phyloP scores from a whole-genome alignment of 805 yeast genomes.

The Wickerhamomyces ciferrii region DNA sequence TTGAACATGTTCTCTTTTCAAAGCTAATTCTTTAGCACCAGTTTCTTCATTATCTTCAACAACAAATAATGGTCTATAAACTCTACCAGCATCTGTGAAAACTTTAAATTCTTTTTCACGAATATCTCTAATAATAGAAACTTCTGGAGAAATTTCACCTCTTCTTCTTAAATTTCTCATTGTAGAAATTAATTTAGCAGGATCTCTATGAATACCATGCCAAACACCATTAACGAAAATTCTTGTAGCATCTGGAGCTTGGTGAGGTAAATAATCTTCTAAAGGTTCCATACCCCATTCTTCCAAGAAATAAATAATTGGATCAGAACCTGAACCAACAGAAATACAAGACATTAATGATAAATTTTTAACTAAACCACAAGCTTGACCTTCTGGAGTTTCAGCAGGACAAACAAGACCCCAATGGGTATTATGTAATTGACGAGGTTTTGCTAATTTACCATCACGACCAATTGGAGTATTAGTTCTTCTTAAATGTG shows the following conservation, averaged over 20 bases:
- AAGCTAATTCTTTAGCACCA: conserved; percentile 61
- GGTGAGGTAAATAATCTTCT: conserved; percentile 92
- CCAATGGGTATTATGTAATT: conserved; percentile 99
- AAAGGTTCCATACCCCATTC: conserved; percentile 99
- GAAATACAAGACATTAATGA: conserved; percentile 97
- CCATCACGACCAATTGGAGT: conserved; percentile 99
- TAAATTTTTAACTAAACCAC: conserved; percentile 96
- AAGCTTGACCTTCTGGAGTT: conserved; percentile 99
- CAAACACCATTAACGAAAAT: conserved; percentile 98
- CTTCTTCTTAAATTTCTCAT: conserved; percentile 88
- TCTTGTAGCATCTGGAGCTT: conserved; percentile 85
- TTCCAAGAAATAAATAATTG: conserved; percentile 85
- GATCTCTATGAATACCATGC: conserved; percentile 98
- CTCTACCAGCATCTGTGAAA: conserved; percentile 98
- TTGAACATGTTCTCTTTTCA: conserved; percentile 80
- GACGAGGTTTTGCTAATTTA: conserved; percentile 98
- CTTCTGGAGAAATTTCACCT: conserved; percentile 95
- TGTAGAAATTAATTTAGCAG: conserved; percentile 85
- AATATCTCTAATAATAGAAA: conserved; percentile 93
- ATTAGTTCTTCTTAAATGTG: conserved; percentile 97
- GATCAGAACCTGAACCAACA: conserved; percentile 96
- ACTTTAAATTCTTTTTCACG: conserved; percentile 95
- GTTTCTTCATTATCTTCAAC: conserved; percentile 81
- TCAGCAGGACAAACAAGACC: conserved; percentile 99
- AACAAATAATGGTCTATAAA: conserved; percentile 91